A percentile compares a stretch with the other conserved stretches of the same genome.
These are phyloP conservation scores for Rhynchosporium agropyri DNA, from an alignment of 2,329 filamentous ascomycete species.

Conservation along the genomic window DNA sequence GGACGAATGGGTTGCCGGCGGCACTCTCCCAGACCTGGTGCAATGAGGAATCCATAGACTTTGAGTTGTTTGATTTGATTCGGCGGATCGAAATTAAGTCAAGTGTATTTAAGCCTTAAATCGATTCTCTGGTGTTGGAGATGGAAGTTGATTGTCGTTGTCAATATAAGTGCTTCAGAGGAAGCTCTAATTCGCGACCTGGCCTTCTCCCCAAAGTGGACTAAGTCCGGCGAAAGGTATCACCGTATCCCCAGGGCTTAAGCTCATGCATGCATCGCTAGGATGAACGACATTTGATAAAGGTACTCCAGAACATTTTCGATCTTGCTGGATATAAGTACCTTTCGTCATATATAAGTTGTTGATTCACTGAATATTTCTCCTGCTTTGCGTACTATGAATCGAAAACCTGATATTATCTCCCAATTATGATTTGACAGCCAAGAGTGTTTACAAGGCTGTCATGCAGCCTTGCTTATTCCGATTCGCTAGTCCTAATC, in stretches of 20 bases:
- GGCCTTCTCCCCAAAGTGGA: slow-evolving; percentile 25
- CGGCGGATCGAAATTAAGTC: background rate
- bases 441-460: slow-evolving; percentile 15
- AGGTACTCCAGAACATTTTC: background rate
- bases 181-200: slow-evolving; percentile 26
- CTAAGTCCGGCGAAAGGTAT: slow-evolving; percentile 25
- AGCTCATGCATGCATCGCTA: slow-evolving; percentile 28
- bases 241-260: slow-evolving; percentile 6
- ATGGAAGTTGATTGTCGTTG: background rate
- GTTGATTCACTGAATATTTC: no score
- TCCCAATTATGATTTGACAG: no score
- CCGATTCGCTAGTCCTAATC: slow-evolving; percentile 12
- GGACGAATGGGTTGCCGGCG: slow-evolving; percentile 81
- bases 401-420: no score
- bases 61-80: slow-evolving; percentile 21
- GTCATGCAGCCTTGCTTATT: slow-evolving; percentile 8
- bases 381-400: no score
- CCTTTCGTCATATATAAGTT: background rate
- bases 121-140: background rate
- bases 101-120: background rate
- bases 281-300: background rate
- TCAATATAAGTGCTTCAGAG: background rate
- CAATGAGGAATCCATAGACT: slow-evolving; percentile 77
- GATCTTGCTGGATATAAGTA: background rate
- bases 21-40: slow-evolving; percentile 93